Evolutionary conservation across 2,329 filamentous ascomycete species (phyloP), one percentile per base, ranked within the genome.

Genomic region (Hysterium pulicare): DNA sequence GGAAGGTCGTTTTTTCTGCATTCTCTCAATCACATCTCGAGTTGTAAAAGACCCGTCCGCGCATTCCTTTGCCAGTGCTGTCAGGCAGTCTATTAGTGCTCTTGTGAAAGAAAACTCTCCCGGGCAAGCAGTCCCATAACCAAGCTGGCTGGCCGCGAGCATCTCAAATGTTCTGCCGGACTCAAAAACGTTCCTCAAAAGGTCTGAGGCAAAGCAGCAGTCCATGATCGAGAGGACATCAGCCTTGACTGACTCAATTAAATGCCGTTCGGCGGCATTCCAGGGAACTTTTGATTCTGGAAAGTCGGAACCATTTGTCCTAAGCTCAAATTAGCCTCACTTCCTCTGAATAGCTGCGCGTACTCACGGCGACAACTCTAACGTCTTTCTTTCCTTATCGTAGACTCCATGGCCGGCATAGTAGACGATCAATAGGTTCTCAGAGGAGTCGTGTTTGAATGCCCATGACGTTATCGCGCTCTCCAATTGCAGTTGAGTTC

Each of bases 141-240:
- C 45, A 10, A 41, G 31, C 10, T 24, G 11, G 19, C 41, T 45
- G 2, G 47, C 46, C 7, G 46, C 31, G 1, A 48, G 11, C 32
- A 49, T 40, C 32, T 51, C 46, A 15, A 42, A 49, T 2, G 38
- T 44, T 24, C 46, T 34, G 15, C 36, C 33, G 15, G 13, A 21
- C 16, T 47, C 38, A 1, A 33, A 7, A 21, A 45, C 38, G 15
- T 36, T 47, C 10, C 46, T 42, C 15, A 50, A 21, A 15, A 44
- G 38, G 35, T 55, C 45, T 38, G 50, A 48, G 11, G 56, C 50
- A 28, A 40, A 58, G 42, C 56, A 59, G 36, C 49, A 51, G 39
- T 59, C 54, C 38, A 58, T 45, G 17, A 59, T 55, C 9, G 40
- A 28, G 13, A 59, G 45, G 8, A 56, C 45, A 28, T 58, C 53